Base-by-base conservation (phyloP, 2,329 filamentous ascomycete genomes). In the Thyridium curvatum region DNA sequence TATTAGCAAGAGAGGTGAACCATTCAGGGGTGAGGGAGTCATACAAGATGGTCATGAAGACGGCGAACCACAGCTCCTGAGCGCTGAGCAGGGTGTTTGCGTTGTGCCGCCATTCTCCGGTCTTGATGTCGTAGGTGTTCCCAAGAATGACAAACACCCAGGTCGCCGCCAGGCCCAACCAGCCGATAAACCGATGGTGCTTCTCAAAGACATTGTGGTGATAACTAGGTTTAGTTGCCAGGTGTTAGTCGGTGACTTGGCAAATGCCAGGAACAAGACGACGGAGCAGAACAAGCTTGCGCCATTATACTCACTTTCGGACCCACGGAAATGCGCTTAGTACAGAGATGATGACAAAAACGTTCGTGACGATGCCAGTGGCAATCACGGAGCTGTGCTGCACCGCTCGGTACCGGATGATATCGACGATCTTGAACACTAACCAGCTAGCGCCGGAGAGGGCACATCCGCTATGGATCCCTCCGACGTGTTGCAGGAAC, bases 151-250 rank as follows among this genome's bases (percentile, higher is more conserved):
- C 60, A 36, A 65, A 65, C 2, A 47, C 44, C 61, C 61, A 64
- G 4, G 61, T 65, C 0, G 58, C 50, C 10, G 57, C 60, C 26
- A 65, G 46, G 28, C 62, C 62, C 4, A 64, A 40, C 63, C 62
- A 65, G 16, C 63, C 63, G 17, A 64, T 59, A 41, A 66, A 65
- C 15, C 62, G 61, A 42, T 66, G 63, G 38, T 64, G 60, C 12
- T 52, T 53, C 45, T 66, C 63, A 38, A 65, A 66, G 6, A 58
- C 49, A 42, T 66, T 65, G 45, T 65, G 62, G 45, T 65, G 58
- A 40, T 58, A 52, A 45, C 60, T 64, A 26, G 10, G 10, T 30
- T 2, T 12, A 13, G 33, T 1, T 5, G 37, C 43, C 31, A 45
- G 34, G 16, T 8, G 31, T 5, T n/a, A 32, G 31, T 51, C n/a